These are phyloP conservation scores for Teunomyces pallodes DNA, from an alignment of 805 yeast species.

Conservation along the genomic window DNA sequence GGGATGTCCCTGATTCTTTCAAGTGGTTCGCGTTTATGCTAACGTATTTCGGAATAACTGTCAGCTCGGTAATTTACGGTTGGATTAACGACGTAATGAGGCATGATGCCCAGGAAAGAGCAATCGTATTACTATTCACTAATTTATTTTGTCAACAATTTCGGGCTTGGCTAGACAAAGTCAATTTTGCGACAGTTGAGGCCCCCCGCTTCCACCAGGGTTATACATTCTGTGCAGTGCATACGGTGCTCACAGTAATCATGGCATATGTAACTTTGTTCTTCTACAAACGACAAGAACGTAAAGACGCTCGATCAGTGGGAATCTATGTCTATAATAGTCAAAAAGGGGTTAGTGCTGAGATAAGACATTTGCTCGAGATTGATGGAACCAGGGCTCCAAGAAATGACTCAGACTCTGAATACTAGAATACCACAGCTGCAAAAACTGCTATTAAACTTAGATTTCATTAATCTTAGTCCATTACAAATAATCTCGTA, in stretches of 20 bases:
- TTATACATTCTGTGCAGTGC: constrained; percentile 18
- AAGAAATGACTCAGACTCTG: neutral
- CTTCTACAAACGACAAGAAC: constrained; percentile 21
- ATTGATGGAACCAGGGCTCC: neutral
- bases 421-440: neutral
- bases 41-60: constrained; percentile 21
- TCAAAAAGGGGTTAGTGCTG: neutral
- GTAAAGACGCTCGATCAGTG: constrained; percentile 15
- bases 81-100: constrained; percentile 24
- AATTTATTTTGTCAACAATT: constrained; percentile 20
- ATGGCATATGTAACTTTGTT: constrained; percentile 21
- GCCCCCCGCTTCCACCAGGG: constrained; percentile 21
- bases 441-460: neutral
- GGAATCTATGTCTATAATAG: constrained; percentile 19
- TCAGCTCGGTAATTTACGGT: constrained; percentile 21
- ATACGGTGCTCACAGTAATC: constrained; percentile 4
- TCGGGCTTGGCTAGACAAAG: constrained; percentile 19
- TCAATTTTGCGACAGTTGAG: constrained; percentile 21
- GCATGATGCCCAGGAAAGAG: constrained; percentile 19
- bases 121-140: constrained; percentile 18
- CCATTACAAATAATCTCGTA: too few species aligned
- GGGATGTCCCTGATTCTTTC: constrained; percentile 21
- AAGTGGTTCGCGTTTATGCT: constrained; percentile 25
- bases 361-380: neutral
- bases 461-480: neutral